Percentiles rank a stretch among this genome's conserved stretches.
These are phyloP conservation scores for Apophysomyces trapeziformis DNA, from an alignment of 371 early-diverging fungal species.

Conservation along the genomic window DNA sequence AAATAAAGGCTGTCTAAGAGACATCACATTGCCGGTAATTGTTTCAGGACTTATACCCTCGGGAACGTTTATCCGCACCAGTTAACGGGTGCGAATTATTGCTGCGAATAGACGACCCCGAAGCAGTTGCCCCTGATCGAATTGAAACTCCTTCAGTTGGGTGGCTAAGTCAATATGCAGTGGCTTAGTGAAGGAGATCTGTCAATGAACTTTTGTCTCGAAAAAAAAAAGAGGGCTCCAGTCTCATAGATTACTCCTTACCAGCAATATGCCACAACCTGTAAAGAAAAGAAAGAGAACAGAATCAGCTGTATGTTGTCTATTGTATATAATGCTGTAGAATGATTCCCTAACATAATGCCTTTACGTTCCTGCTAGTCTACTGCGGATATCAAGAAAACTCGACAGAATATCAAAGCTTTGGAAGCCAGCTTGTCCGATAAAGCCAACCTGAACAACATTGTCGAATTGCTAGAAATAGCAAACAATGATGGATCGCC, in stretches of 20 bases:
- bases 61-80: no score
- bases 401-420: constrained; percentile 46
- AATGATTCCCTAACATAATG: background rate
- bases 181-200: constrained; percentile 5
- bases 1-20: no score
- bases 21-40: no score
- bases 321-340: background rate
- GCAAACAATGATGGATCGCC: constrained; percentile 37
- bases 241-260: background rate
- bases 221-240: background rate
- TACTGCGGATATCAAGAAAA: constrained; percentile 25
- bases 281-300: constrained; percentile 33
- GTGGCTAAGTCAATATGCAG: background rate
- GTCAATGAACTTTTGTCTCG: background rate
- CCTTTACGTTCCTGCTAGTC: background rate
- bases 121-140: no score
- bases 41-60: no score
- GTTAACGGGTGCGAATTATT: no score
- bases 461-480: constrained; percentile 57
- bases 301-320: constrained; percentile 13
- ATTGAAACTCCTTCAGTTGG: no score
- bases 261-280: constrained; percentile 24
- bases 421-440: constrained; percentile 59
- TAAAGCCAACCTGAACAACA: constrained; percentile 63
- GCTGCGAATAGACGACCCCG: no score